Evolutionary conservation across 208 protist species (phyloP), one percentile per base, ranked within the genome.

Genomic region (Borovskyia barvae): DNA sequence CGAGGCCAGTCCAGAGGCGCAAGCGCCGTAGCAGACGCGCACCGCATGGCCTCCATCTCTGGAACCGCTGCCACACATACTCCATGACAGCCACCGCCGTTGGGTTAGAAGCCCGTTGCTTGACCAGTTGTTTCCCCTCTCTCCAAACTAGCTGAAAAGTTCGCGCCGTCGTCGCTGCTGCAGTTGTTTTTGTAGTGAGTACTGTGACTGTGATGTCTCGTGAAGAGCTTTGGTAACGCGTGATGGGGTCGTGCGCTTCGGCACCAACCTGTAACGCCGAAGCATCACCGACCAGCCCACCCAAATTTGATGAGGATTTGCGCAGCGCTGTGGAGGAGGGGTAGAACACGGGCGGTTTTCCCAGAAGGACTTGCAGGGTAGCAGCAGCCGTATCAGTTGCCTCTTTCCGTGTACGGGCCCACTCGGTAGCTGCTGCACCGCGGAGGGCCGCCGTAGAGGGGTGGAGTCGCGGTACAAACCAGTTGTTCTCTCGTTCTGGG

Each of bases 11-110:
- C 26, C 50, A 33, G 24, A 20, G 42, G 11, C 17, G 35, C 36
- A 42, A 29, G 12, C 49, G 40, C 14, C 12, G 28, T 14, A 36
- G 33, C 28, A 69, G 48, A 11, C 2, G 41, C 14, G 30, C 12
- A n/a, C 26, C 40, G 52, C 35, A 66, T 26, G 43, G 69, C 47
- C 45, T 47, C 64, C 64, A 70, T 2, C 24, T 37, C 22, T 78
- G 57, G 40, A 84, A 84, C 7, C 67, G 41, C 12, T 43, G 50
- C 26, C 60, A 60, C 47, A 88, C 51, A 54, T 85, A 88, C 45
- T 62, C 66, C 46, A 85, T 50, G 15, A 88, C 70, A 0, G 71
- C 61, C 41, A 56, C 48, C 9, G 75, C 70, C 22, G 75, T 86
- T 24, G 77, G 65, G 56, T 88, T 88, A 26, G 52, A 14, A 15